Conservation (phyloP, 129 eudicot genomes). For the Logfia minima region DNA sequence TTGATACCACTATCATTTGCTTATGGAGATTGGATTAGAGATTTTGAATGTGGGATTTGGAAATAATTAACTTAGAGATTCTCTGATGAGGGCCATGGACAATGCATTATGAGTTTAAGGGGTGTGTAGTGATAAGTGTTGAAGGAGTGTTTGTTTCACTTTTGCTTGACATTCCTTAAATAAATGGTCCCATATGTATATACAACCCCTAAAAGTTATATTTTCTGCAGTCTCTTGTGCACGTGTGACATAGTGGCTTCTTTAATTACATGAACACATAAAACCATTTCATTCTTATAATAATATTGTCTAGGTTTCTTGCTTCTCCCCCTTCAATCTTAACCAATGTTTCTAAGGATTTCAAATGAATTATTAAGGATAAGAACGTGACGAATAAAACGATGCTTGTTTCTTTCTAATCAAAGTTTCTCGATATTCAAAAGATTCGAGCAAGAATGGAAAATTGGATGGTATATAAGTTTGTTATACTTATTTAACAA, state of each 20-base stretch:
- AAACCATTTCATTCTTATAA: slow-evolving; percentile 15
- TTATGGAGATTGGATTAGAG: background rate
- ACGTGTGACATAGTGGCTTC: slow-evolving; percentile 38
- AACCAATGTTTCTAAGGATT: background rate
- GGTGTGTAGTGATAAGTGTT: slow-evolving; percentile 12
- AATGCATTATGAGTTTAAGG: slow-evolving; percentile 17
- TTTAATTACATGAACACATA: slow-evolving; percentile 22
- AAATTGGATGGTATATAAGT: too few species aligned
- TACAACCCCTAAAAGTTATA: slow-evolving; percentile 5
- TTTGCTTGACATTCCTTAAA: slow-evolving; percentile 31
- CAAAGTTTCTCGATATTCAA: background rate
- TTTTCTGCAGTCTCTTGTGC: slow-evolving; percentile 17
- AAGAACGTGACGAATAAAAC: background rate
- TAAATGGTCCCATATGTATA: slow-evolving; percentile 34
- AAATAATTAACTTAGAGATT: background rate
- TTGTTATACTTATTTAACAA: too few species aligned
- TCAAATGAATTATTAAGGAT: background rate
- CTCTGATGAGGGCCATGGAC: slow-evolving; percentile 16
- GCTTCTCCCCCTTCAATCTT: slow-evolving; percentile 1
- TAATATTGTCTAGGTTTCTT: background rate
- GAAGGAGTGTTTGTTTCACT: slow-evolving; percentile 35
- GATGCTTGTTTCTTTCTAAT: background rate
- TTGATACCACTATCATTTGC: background rate
- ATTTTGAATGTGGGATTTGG: background rate
- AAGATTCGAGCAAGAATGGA: background rate